Percentiles rank a stretch among this genome's conserved stretches.
phyloP scores from a whole-genome alignment of 2,329 filamentous ascomycete genomes.

The Ophiostoma ulmi region DNA sequence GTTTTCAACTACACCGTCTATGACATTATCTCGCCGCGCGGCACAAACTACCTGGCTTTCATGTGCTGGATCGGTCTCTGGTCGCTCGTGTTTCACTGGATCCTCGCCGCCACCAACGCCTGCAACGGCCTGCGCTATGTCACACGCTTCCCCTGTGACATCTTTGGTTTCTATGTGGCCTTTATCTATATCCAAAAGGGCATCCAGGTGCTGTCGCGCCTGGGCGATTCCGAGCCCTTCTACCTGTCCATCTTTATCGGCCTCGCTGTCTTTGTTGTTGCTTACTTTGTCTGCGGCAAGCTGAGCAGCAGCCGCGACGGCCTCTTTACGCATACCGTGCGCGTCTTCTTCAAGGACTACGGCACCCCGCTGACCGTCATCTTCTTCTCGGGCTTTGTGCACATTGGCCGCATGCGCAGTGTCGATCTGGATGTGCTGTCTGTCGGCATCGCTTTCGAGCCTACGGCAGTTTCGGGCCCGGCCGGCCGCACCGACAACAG shows the following conservation, averaged over 20 bases:
- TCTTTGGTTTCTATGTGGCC: slow-evolving; percentile 89
- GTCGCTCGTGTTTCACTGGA: slow-evolving; percentile 79
- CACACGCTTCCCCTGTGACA: slow-evolving; percentile 86
- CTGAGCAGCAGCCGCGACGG: slow-evolving; percentile 61
- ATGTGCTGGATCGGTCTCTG: slow-evolving; percentile 92
- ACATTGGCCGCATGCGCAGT: slow-evolving; percentile 74
- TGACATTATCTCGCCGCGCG: slow-evolving; percentile 73
- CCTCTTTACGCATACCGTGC: slow-evolving; percentile 68
- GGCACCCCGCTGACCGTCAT: slow-evolving; percentile 76
- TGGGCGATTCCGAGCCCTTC: slow-evolving; percentile 62
- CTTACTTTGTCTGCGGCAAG: slow-evolving; percentile 67
- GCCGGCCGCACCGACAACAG: slow-evolving; percentile 38
- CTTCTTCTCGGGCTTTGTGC: slow-evolving; percentile 86
- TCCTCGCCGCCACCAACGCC: slow-evolving; percentile 75
- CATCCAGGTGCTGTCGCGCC: slow-evolving; percentile 73
- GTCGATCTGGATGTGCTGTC: slow-evolving; percentile 67
- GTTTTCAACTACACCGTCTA: slow-evolving; percentile 94
- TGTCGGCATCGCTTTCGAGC: slow-evolving; percentile 71
- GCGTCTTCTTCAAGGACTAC: slow-evolving; percentile 84
- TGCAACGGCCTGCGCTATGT: slow-evolving; percentile 88
- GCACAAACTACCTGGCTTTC: slow-evolving; percentile 78
- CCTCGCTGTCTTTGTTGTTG: slow-evolving; percentile 70
- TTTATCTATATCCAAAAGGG: slow-evolving; percentile 91
- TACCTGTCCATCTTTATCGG: slow-evolving; percentile 75
- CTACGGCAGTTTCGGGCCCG: slow-evolving; percentile 54